Evolutionary conservation across 192 early-diverging fungal species (phyloP), one percentile per base, ranked within the genome.

Genomic region (Linnemannia hyalina): DNA sequence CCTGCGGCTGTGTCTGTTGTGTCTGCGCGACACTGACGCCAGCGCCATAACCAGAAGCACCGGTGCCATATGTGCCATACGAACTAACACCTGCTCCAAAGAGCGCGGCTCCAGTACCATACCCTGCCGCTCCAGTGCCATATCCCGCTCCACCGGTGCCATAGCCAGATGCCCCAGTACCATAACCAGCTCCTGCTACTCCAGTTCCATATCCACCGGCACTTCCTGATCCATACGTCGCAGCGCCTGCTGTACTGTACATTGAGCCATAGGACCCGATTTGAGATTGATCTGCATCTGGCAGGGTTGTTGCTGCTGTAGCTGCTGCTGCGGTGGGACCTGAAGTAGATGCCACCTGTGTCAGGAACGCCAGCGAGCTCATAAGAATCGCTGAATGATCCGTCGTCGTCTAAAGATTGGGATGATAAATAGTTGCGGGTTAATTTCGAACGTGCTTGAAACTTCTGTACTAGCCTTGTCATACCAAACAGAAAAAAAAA

Each of bases 331-430:
- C 9, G 0, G 70, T 42, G 22, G 70, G 9, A 1, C 41, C 38
- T 42, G 36, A 42, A n/a, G 63, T 23, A 2, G 70, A 38, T 4
- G 70, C 70, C 9, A 71, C 7, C 18, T 71, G 70, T 71, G 36
- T 38, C 38, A 71, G 23, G 35, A 71, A 42, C 18, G 70, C 36
- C 10, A 71, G 70, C 22, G 70, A 71, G 36, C 22, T 71, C 70
- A 71, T 71, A 38, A 71, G 70, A 15, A 71, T 42, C 40, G 36
- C 70, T 20, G 70, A 71, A 71, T 71, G 70, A 71, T 71, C 70
- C 20, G 36, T 23, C 22, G 70, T 23, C 26, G 70, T 22, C 70
- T 71, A 26, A 16, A 71, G 18, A 42, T 18, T 35, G 4, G 23
- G 1, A 8, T 2, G 36, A 71, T n/a, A 22, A 42, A 41, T 18